A percentile compares a stretch with the other conserved stretches of the same genome.
Conservation (phyloP, 306 rosid genomes). For the Echinosophora koreensis region DNA sequence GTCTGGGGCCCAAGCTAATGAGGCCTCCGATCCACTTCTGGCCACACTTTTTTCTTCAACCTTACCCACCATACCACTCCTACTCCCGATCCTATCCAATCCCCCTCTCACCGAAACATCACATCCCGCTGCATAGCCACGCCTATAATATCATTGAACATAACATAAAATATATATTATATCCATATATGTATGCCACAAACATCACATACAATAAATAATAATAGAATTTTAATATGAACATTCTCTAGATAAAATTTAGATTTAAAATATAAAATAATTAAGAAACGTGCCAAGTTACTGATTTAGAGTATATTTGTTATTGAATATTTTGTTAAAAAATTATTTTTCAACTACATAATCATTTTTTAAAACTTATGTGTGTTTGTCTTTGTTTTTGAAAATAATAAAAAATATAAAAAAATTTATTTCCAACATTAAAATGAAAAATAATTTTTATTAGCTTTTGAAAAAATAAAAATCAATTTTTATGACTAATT, state of each 20-base stretch:
- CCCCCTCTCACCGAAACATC: slow-evolving; percentile 44
- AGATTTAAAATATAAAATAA: background rate
- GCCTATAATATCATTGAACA: slow-evolving; percentile 34
- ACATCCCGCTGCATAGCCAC: slow-evolving; percentile 51
- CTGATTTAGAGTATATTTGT: no score
- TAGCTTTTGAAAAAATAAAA: no score
- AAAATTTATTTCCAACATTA: no score
- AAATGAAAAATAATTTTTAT: no score
- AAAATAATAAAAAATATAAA: no score
- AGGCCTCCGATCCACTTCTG: slow-evolving; percentile 30
- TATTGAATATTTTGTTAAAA: no score
- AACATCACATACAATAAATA: background rate
- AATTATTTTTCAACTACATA: no score
- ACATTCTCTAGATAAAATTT: background rate
- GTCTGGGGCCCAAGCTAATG: slow-evolving; percentile 63
- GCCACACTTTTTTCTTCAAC: slow-evolving; percentile 37
- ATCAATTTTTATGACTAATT: no score
- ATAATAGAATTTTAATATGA: background rate
- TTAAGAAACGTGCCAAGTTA: background rate
- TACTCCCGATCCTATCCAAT: slow-evolving; percentile 30
- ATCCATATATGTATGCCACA: no score
- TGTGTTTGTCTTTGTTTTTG: no score
- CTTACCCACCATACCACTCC: slow-evolving; percentile 42
- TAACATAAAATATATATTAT: no score
- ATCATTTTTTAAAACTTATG: no score